Conservation (phyloP, 2,329 filamentous ascomycete species). For the Fusarium beomiforme region DNA sequence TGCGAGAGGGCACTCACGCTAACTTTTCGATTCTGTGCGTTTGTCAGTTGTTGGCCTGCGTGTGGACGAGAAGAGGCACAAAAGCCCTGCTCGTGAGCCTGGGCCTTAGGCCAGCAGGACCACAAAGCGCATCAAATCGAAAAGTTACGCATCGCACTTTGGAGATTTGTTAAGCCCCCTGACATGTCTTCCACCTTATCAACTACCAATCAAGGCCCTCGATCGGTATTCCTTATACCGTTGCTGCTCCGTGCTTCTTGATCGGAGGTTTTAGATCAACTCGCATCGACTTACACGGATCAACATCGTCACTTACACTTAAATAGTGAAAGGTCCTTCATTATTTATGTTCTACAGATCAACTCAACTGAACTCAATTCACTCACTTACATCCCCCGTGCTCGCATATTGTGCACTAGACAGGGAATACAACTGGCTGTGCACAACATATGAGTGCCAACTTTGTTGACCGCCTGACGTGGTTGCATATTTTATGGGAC, state of each 20-base stretch:
- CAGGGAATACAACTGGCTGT: conserved; percentile 30
- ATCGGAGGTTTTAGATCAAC: conserved; percentile 15
- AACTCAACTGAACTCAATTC: conserved; percentile 18
- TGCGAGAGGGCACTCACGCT: conserved; percentile 28
- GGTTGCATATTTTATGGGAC: conserved; percentile 48
- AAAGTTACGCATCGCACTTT: conserved; percentile 31
- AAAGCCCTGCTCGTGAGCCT: conserved; percentile 25
- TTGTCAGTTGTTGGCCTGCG: conserved; percentile 14
- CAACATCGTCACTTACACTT: conserved; percentile 9
- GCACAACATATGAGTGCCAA: conserved; percentile 37
- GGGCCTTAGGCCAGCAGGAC: neutral
- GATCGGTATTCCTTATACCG: conserved; percentile 31
- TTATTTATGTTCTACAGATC: neutral
- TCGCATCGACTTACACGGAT: conserved; percentile 36
- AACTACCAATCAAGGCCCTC: conserved; percentile 36
- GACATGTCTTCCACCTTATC: conserved; percentile 5
- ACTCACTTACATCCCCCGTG: conserved; percentile 26
- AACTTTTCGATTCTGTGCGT: conserved; percentile 20
- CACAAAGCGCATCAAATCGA: conserved; percentile 31
- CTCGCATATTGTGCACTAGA: conserved; percentile 39
- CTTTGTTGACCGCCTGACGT: conserved; percentile 45
- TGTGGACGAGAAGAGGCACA: conserved; percentile 11
- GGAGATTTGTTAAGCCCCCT: conserved; percentile 23
- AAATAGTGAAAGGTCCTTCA: neutral
- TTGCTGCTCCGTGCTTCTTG: conserved; percentile 39